These are phyloP conservation scores for Termitomyces eurrhizus DNA, from an alignment of 768 basidiomycete species.

Conservation along the genomic window DNA sequence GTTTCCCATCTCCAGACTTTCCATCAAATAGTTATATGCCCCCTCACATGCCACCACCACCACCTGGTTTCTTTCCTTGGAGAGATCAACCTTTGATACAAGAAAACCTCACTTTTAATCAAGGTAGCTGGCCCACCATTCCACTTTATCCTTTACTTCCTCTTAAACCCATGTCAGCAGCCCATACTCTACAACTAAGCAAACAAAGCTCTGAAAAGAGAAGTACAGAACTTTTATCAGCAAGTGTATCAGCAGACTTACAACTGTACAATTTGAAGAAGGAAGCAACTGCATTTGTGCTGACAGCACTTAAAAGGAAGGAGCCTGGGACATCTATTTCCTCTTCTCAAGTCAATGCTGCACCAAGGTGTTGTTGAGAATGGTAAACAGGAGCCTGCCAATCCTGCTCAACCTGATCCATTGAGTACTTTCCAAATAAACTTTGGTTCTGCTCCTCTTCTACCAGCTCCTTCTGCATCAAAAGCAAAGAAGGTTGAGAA, in stretches of 20 bases:
- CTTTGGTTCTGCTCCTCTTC: slow-evolving; percentile 43
- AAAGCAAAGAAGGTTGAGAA: slow-evolving; percentile 28
- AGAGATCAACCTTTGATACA: slow-evolving; percentile 54
- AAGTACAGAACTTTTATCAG: slow-evolving; percentile 40
- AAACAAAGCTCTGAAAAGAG: slow-evolving; percentile 29
- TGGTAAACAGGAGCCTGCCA: slow-evolving; percentile 22
- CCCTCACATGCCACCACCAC: slow-evolving; percentile 38
- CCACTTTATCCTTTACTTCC: slow-evolving; percentile 41
- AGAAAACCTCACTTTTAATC: slow-evolving; percentile 66
- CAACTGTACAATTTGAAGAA: slow-evolving; percentile 91
- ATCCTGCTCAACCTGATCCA: slow-evolving; percentile 59
- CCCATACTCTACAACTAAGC: slow-evolving; percentile 29
- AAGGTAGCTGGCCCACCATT: slow-evolving; percentile 33
- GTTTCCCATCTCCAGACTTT: slow-evolving; percentile 22
- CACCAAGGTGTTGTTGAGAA: slow-evolving; percentile 45
- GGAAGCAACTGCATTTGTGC: slow-evolving; percentile 92
- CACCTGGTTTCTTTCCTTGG: slow-evolving; percentile 65
- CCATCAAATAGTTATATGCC: slow-evolving; percentile 25
- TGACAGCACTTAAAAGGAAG: slow-evolving; percentile 76
- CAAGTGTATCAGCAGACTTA: slow-evolving; percentile 81
- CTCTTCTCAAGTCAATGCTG: slow-evolving; percentile 54
- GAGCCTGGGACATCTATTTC: slow-evolving; percentile 35
- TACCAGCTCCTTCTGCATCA: slow-evolving; percentile 16
- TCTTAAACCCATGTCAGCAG: slow-evolving; percentile 30
- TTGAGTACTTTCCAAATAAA: slow-evolving; percentile 57